Evolutionary conservation across 805 yeast species (phyloP), one percentile per base, ranked within the genome.

Genomic region (Monosporozyma yasuniensis): DNA sequence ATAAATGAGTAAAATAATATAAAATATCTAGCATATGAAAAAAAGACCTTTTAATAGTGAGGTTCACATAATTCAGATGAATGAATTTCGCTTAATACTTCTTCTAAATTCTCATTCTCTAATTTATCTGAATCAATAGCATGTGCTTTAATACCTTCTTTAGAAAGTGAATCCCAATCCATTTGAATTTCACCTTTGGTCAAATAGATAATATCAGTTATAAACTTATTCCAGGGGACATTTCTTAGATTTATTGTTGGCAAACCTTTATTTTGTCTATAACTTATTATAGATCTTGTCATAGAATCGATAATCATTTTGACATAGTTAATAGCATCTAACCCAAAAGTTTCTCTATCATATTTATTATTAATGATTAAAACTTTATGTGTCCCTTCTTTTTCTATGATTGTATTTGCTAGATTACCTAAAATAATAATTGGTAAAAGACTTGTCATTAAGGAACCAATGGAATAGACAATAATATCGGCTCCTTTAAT

Each of bases 381-480:
- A 5, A 89, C 72, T 58, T 82, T 80, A 48, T 67, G 61, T 2
- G 61, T 58, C 10, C 55, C 56, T 12, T 66, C 67, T 4, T 56
- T 49, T 27, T 52, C 52, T 23, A 57, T 51, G 23, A 86, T 76
- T 0, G 88, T 81, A 34, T 74, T 74, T 0, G 90, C 90, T 7
- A 86, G 74, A 2, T 95, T 95, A 47, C 79, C 79, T 3, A 87
- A 69, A 8, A 87, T 76, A 6, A 88, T 67, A 0, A 88, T 81
- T 0, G 98, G 97, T 2, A 88, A 68, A 6, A 85, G 79, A 47
- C 96, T 86, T 0, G 98, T 90, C 83, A 86, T 85, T 35, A 90
- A 70, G 1, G 95, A 85, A 1, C 98, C 97, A 49, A 90, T 85
- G 0, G 95, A 85, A 61, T 81, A 87, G 0, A 90, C 70, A 0